Conservation (phyloP, 495 filamentous ascomycete species). For the Xylaria telfairii region DNA sequence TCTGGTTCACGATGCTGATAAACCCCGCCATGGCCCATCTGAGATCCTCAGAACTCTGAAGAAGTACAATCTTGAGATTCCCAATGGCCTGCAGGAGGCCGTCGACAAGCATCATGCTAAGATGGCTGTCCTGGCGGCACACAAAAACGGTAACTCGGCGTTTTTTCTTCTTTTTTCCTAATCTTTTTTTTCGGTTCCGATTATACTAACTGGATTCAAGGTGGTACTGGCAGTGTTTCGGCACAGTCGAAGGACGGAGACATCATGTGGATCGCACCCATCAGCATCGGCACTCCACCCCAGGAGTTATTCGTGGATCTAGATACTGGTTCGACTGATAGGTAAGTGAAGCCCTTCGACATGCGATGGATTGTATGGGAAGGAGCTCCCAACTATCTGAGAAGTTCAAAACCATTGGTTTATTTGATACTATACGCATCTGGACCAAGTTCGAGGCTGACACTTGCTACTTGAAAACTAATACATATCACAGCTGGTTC, state of each 20-base stretch:
- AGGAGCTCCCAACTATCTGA: background rate
- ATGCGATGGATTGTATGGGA: background rate
- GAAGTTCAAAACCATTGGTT: background rate
- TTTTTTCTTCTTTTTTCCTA: background rate
- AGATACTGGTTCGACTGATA: conserved; percentile 77
- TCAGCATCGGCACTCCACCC: conserved; percentile 71
- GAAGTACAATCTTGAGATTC: conserved; percentile 38
- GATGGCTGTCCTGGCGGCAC: conserved; percentile 23
- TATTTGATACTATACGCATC: background rate
- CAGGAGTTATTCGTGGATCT: conserved; percentile 71
- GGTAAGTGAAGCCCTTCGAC: conserved; percentile 59
- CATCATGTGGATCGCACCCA: conserved; percentile 66
- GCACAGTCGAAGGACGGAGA: conserved; percentile 49
- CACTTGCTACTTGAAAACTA: conserved; percentile 12
- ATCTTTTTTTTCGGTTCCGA: background rate
- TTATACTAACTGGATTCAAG: conserved; percentile 22
- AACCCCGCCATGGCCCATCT: conserved; percentile 36
- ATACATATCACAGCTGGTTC: conserved; percentile 50
- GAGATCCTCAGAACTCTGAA: conserved; percentile 40
- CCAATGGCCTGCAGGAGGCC: conserved; percentile 34
- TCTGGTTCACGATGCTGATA: conserved; percentile 31
- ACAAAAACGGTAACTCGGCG: conserved; percentile 21
- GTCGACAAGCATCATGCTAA: conserved; percentile 35
- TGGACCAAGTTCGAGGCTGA: background rate
- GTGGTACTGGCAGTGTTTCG: conserved; percentile 27